These are phyloP conservation scores for Xylaria palmicola DNA, from an alignment of 495 filamentous ascomycete genomes.

Conservation along the genomic window DNA sequence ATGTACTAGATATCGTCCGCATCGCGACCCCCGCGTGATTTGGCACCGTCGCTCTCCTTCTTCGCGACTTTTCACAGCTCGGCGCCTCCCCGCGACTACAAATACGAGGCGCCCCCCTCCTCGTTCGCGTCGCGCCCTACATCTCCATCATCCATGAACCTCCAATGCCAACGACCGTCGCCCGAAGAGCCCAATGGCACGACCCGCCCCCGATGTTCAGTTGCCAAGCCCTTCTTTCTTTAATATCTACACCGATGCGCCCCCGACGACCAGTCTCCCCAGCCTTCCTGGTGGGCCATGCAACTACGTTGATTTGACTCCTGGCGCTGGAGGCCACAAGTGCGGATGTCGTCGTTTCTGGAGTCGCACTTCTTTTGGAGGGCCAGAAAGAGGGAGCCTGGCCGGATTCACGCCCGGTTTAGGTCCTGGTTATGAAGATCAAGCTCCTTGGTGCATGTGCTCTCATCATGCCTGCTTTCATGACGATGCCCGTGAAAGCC, in stretches of 20 bases:
- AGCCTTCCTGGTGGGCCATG: constrained; percentile 57
- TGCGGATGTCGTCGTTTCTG: constrained; percentile 71
- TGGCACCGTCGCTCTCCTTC: constrained; percentile 30
- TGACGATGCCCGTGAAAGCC: constrained; percentile 42
- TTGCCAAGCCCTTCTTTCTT: constrained; percentile 44
- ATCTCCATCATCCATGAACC: constrained; percentile 15
- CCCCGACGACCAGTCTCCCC: constrained; percentile 27
- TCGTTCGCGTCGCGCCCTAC: constrained; percentile 6
- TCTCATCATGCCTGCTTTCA: constrained; percentile 74
- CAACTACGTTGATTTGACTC: constrained; percentile 58
- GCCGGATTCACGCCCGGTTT: constrained; percentile 27
- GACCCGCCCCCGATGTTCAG: constrained; percentile 41
- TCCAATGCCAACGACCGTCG: constrained; percentile 30
- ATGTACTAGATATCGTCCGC: constrained; percentile 43
- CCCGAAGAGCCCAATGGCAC: constrained; percentile 47
- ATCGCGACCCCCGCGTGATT: constrained; percentile 42
- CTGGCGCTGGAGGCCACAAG: constrained; percentile 40
- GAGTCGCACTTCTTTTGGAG: constrained; percentile 41
- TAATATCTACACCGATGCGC: constrained; percentile 49
- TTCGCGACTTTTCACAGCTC: too few species aligned
- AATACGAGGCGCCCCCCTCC: constrained; percentile 25
- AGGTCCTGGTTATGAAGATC: constrained; percentile 30
- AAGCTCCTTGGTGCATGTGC: constrained; percentile 63
- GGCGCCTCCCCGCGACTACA: constrained; percentile 22
- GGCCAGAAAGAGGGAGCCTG: constrained; percentile 22